Conservation (phyloP, 2,329 filamentous ascomycete genomes). For the Berkeleyomyces basicola region DNA sequence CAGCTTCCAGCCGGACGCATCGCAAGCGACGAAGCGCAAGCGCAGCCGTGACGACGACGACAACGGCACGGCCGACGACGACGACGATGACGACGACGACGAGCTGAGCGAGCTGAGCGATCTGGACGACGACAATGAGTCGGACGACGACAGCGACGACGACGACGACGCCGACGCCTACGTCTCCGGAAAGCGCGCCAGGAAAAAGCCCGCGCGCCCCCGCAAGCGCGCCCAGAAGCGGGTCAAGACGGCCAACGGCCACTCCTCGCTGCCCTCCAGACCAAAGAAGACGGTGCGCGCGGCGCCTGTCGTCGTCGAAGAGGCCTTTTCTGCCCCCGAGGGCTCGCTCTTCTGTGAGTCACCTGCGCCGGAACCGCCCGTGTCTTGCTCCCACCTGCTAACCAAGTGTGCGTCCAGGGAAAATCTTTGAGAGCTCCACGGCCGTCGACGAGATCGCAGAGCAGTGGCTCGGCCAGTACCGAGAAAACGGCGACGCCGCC, state of each 20-base stretch:
- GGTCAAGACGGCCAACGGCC: constrained; percentile 41
- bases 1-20: constrained; percentile 39
- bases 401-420: constrained; percentile 27
- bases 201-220: constrained; percentile 26
- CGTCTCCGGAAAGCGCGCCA: constrained; percentile 20
- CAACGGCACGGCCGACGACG: constrained; percentile 27
- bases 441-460: constrained; percentile 39
- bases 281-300: constrained; percentile 40
- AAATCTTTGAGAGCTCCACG: constrained; percentile 45
- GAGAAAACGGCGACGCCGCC: constrained; percentile 34
- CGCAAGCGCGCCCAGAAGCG: constrained; percentile 46
- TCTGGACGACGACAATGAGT: constrained; percentile 28
- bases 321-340: constrained; percentile 9
- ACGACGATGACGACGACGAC: constrained; percentile 29
- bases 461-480: constrained; percentile 43
- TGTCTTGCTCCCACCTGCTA: not conserved
- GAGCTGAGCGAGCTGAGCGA: constrained; percentile 20
- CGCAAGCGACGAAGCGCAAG: constrained; percentile 39
- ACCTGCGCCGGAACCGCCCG: constrained; percentile 14
- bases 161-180: constrained; percentile 24
- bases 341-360: constrained; percentile 13
- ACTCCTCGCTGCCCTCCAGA: constrained; percentile 33
- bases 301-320: constrained; percentile 22
- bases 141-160: constrained; percentile 26
- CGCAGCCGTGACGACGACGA: constrained; percentile 32